Evolutionary conservation across 2,329 filamentous ascomycete genomes (phyloP).

Genomic region (Pleoardoris graminearum): DNA sequence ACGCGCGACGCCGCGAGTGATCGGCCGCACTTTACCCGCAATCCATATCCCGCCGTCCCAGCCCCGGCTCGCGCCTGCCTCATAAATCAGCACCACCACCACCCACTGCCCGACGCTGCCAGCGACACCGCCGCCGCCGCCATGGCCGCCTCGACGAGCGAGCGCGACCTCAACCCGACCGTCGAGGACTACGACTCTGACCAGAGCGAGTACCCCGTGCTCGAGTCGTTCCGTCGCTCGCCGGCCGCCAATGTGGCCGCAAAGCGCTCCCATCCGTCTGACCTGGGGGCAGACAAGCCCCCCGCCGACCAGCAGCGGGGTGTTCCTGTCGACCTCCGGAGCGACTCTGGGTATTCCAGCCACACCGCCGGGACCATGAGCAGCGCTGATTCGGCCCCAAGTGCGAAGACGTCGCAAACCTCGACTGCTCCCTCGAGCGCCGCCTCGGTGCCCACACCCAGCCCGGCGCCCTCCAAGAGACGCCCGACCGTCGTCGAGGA

Average conservation of each 20-base stretch:
- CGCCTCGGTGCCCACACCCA: conserved; percentile 21
- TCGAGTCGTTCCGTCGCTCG: conserved; percentile 43
- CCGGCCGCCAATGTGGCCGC: conserved; percentile 56
- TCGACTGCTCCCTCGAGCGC: conserved; percentile 22
- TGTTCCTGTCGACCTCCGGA: conserved; percentile 53
- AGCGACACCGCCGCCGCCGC: conserved; percentile 16
- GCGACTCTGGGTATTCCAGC: conserved; percentile 67
- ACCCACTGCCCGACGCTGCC: background rate
- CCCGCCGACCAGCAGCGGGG: conserved; percentile 29
- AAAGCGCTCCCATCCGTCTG: conserved; percentile 50
- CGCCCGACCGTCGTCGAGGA: conserved; percentile 24
- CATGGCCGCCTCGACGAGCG: conserved; percentile 23
- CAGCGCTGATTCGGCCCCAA: conserved; percentile 57
- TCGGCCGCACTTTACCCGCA: conserved; percentile 21
- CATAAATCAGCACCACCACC: conserved; percentile 2
- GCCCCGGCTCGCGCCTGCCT: conserved; percentile 5
- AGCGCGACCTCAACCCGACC: conserved; percentile 25
- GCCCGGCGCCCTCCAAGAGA: conserved; percentile 23
- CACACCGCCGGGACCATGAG: conserved; percentile 57
- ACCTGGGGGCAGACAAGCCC: conserved; percentile 39
- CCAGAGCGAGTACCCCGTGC: conserved; percentile 33
- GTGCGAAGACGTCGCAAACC: conserved; percentile 37
- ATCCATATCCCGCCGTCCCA: conserved; percentile 19
- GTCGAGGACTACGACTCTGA: conserved; percentile 50
- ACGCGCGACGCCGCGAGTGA: conserved; percentile 12